Base-by-base conservation (phyloP, 1,284 basidiomycete genomes). In the Apiotrichum gamsii region DNA sequence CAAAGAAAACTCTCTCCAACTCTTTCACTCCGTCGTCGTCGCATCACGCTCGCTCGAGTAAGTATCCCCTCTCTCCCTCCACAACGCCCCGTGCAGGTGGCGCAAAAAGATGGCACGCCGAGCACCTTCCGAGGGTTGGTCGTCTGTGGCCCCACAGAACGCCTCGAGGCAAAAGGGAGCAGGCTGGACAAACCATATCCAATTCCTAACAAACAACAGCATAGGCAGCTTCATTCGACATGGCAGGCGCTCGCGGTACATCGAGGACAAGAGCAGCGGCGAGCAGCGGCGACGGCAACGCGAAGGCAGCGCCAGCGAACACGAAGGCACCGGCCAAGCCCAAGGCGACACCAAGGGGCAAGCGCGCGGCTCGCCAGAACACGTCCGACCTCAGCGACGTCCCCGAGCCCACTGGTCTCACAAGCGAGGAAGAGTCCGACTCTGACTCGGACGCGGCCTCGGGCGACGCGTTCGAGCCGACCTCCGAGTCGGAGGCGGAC, bases 361-460 rank as follows among this genome's bases (percentile, higher is more conserved):
- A 5, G 8, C 18, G 15, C 30, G n/a, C n/a, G n/a, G n/a, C n/a
- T n/a, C n/a, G n/a, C n/a, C n/a, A n/a, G n/a, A n/a, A n/a, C n/a
- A n/a, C n/a, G n/a, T n/a, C n/a, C 13, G 47, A 49, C 6, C 25
- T 28, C 8, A 28, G 25, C 25, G 25, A 28, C 11, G 44, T 20
- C 18, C 23, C 51, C 39, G 57, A 58, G 21, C 58, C 62, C 1
- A 69, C 63, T 14, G 67, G 67, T 8, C 32, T 69, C 52, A 69
- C 65, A n/a, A 57, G 56, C 15, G 56, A 60, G 16, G 47, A 52
- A 8, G 44, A 45, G 4, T 16, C 16, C 15, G 32, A 18, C 14
- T 13, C 20, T 18, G 41, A 43, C 23, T 35, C 28, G 5, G 46
- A 33, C 29, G 18, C 37, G 15, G 54, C 47, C n/a, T 58, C 60